phyloP scores from a whole-genome alignment of 116 monocot genomes.

The Thalassia testudinum region DNA sequence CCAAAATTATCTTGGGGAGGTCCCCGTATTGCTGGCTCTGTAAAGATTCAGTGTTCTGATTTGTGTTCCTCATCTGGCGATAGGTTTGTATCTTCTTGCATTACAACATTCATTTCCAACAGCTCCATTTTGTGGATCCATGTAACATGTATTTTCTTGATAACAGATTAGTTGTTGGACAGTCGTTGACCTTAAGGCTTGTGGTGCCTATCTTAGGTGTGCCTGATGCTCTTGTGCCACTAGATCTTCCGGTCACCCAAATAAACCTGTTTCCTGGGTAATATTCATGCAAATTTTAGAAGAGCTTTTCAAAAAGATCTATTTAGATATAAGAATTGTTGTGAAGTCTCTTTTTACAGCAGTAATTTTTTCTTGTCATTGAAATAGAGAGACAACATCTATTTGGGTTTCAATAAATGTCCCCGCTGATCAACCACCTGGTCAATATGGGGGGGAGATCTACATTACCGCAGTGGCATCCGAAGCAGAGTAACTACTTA shows the following conservation, averaged over 20 bases:
- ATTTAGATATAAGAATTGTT: too few species aligned
- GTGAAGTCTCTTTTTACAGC: too few species aligned
- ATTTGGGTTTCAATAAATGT: constrained; percentile 85
- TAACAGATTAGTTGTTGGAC: constrained; percentile 59
- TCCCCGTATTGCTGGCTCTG: constrained; percentile 44
- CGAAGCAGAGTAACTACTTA: constrained; percentile 7
- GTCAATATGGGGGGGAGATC: constrained; percentile 81
- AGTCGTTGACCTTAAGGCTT: constrained; percentile 55
- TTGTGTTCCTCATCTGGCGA: constrained; percentile 83
- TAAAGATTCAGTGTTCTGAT: constrained; percentile 82
- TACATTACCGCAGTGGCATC: constrained; percentile 49
- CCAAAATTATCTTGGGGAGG: constrained; percentile 85
- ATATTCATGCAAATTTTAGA: constrained; percentile 1
- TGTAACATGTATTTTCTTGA: neutral
- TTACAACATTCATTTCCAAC: neutral
- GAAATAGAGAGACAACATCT: constrained; percentile 67
- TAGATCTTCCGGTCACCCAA: constrained; percentile 64
- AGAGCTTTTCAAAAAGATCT: too few species aligned
- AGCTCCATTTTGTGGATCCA: too few species aligned
- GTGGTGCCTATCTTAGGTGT: constrained; percentile 94
- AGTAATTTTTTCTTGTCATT: constrained; percentile 6
- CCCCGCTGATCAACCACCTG: constrained; percentile 80
- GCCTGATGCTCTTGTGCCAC: constrained; percentile 99
- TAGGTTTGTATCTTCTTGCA: constrained; percentile 38
- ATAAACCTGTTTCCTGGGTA: constrained; percentile 91